Percentiles rank a stretch among this genome's conserved stretches.
phyloP scores from a whole-genome alignment of 805 yeast species.

The Yamadazyma kitorensis region DNA sequence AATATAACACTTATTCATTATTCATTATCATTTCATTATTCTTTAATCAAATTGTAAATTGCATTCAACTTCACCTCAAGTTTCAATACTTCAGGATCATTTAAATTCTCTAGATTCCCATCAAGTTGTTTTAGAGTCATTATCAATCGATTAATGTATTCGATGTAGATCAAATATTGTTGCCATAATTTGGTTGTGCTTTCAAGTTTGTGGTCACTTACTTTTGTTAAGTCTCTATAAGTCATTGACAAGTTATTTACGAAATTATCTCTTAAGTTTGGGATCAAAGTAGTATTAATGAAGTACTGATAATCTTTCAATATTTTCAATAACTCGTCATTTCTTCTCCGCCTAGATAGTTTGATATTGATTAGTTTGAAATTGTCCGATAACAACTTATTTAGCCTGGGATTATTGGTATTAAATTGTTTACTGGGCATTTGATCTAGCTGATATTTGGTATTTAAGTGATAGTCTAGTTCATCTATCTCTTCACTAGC shows the following conservation, averaged over 20 bases:
- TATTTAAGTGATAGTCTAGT: slow-evolving; percentile 6
- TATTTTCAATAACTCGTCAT: slow-evolving; percentile 20
- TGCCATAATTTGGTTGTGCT: slow-evolving; percentile 8
- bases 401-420: slow-evolving; percentile 15
- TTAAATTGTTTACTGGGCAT: slow-evolving; percentile 7
- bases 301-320: slow-evolving; percentile 28
- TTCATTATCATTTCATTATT: too few relatives aligned
- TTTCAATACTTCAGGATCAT: slow-evolving; percentile 7
- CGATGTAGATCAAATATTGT: slow-evolving; percentile 8
- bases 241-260: neutral
- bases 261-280: slow-evolving; percentile 23
- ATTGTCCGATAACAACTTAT: slow-evolving; percentile 27
- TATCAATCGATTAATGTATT: too few relatives aligned
- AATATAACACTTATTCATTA: too few relatives aligned
- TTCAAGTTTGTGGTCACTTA: slow-evolving; percentile 10
- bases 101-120: slow-evolving; percentile 9
- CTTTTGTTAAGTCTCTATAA: slow-evolving; percentile 3
- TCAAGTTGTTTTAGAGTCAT: slow-evolving; percentile 10
- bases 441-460: slow-evolving; percentile 22
- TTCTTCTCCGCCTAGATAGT: slow-evolving; percentile 17
- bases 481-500: slow-evolving; percentile 6
- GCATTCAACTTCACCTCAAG: slow-evolving; percentile 13
- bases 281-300: slow-evolving; percentile 25
- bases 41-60: slow-evolving; percentile 9
- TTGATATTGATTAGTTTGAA: slow-evolving; percentile 20